Conservation (phyloP, 371 early-diverging fungal genomes). For the Haplosporangium sp. region DNA sequence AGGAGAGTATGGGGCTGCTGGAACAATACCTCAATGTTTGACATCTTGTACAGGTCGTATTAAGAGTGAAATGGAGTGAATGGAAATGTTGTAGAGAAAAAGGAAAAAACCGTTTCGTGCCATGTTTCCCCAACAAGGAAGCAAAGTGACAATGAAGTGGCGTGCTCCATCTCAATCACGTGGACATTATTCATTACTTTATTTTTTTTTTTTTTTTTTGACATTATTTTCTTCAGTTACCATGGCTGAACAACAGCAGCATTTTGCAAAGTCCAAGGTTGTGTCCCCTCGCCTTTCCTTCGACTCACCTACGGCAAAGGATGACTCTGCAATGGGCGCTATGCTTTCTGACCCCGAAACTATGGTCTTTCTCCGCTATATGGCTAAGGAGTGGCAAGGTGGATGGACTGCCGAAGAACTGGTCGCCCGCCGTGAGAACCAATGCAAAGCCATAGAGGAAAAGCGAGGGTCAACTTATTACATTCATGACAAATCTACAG, state of each 20-base stretch:
- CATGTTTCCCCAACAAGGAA: too few species aligned
- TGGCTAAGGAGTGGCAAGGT: constrained; percentile 46
- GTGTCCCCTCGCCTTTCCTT: constrained; percentile 39
- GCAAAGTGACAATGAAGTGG: neutral
- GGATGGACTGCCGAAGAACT: constrained; percentile 53
- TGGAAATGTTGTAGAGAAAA: neutral
- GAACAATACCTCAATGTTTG: constrained; percentile 26
- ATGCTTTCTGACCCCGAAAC: constrained; percentile 54
- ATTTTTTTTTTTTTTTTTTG: neutral
- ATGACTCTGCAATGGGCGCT: constrained; percentile 45
- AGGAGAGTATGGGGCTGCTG: constrained; percentile 40
- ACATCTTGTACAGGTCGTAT: neutral
- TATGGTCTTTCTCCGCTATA: constrained; percentile 46
- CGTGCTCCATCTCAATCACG: neutral
- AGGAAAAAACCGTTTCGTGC: neutral
- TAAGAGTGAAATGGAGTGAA: neutral
- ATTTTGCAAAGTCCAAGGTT: constrained; percentile 11
- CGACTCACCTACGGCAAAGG: constrained; percentile 30
- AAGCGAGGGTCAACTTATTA: constrained; percentile 32
- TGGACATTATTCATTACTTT: neutral
- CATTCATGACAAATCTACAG: constrained; percentile 42
- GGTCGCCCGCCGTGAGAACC: constrained; percentile 40
- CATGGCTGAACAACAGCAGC: constrained; percentile 11
- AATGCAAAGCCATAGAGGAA: constrained; percentile 20
- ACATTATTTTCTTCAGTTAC: neutral